Evolutionary conservation across 805 yeast genomes (phyloP).

Genomic region (Vanderwaltozyma yarrowii): DNA sequence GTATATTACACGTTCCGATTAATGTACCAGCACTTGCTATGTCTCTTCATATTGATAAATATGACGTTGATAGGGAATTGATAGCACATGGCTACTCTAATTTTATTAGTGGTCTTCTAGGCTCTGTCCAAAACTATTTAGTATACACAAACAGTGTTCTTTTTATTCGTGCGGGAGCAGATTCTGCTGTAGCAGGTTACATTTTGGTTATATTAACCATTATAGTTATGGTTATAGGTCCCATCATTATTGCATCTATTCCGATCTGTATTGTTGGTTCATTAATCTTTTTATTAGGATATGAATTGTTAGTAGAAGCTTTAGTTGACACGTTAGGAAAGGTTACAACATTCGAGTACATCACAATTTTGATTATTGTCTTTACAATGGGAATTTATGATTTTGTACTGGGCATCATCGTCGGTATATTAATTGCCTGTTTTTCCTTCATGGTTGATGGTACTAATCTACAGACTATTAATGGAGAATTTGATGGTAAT

Average conservation of each 20-base stretch:
- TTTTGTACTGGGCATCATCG: conserved; percentile 85
- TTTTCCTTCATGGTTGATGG: conserved; percentile 92
- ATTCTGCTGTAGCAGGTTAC: conserved; percentile 80
- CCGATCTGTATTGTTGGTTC: conserved; percentile 97
- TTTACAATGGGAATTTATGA: conserved; percentile 92
- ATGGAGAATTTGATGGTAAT: conserved; percentile 74
- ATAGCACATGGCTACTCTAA: conserved; percentile 94
- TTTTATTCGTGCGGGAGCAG: conserved; percentile 92
- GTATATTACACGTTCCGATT: conserved; percentile 92
- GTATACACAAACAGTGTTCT: conserved; percentile 91
- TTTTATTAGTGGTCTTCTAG: conserved; percentile 68
- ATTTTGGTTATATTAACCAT: conserved; percentile 76
- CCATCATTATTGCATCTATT: conserved; percentile 83
- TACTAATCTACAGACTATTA: conserved; percentile 70
- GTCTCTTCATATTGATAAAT: conserved; percentile 67
- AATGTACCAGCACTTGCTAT: conserved; percentile 97
- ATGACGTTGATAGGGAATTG: conserved; percentile 86
- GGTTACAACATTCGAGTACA: conserved; percentile 65
- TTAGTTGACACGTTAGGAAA: conserved; percentile 75
- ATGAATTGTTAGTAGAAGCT: conserved; percentile 82
- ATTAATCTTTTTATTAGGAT: conserved; percentile 79
- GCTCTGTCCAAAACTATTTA: conserved; percentile 87
- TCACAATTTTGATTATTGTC: conserved; percentile 79
- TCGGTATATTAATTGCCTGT: conserved; percentile 86
- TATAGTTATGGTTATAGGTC: conserved; percentile 77